Evolutionary conservation across 2,329 filamentous ascomycete species (phyloP), one percentile per base, ranked within the genome.

Genomic region (Aspergillus hiratsukae): DNA sequence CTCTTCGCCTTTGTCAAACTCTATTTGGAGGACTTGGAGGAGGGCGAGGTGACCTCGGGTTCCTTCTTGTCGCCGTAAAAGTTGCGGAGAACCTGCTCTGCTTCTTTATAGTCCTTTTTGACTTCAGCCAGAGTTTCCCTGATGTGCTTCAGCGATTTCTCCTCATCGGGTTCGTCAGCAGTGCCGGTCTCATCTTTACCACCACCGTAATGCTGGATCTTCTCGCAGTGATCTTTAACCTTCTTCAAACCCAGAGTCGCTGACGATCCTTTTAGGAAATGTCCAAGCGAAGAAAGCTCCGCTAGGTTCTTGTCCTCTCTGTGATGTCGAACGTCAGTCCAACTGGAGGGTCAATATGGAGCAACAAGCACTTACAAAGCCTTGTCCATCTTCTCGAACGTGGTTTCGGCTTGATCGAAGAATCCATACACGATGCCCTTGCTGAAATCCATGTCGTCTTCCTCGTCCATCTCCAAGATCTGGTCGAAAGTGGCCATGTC

Each of bases 391-490:
- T 91, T 85, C 19, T 77, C 76, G 73, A 97, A 97, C 0, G 93
- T 97, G 64, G 84, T 82, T 64, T 91, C 84, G 40, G 91, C 93
- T 77, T 99, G 94, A 19, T 91, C 87, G 65, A 97, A 96, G 79
- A 96, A 99, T 59, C 91, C 90, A 70, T 86, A 88, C 50, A 97
- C 92, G 63, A 99, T 92, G 58, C 88, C 87, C 66, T 81, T 84
- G 77, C 89, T 95, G 80, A 97, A 97, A 50, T 96, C 91, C 66
- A 87, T 83, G 61, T 93, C 89, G 10, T 87, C 88, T 62, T 90
- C 89, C 62, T 97, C 94, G 73, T 99, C 94, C 93, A 99, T 97
- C 76, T 97, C 94, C 61, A 97, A 84, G 72, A 99, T 97, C 80
- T 97, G 94, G 67, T 87, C 86, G 68, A 99, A 99, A 55, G 91